phyloP scores from a whole-genome alignment of 306 rosid species.

The Nissolia schottii region DNA sequence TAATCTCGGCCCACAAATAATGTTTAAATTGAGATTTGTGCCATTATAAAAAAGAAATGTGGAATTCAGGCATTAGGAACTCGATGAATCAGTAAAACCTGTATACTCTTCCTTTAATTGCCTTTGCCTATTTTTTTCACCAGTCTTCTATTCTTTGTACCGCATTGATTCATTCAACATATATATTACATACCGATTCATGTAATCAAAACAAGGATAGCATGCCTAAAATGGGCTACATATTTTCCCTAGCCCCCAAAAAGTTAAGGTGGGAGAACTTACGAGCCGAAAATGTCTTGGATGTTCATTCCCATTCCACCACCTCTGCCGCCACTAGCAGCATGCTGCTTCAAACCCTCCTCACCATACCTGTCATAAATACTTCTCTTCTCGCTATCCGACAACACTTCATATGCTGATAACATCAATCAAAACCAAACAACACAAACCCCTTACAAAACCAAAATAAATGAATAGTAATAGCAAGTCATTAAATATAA shows the following conservation, averaged over 20 bases:
- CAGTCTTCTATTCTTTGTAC: neutral
- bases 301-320: constrained; percentile 93
- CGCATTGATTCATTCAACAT: neutral
- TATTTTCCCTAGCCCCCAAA: neutral
- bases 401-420: constrained; percentile 82
- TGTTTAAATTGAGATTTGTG: neutral
- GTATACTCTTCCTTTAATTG: neutral
- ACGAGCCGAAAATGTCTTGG: constrained; percentile 84
- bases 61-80: neutral
- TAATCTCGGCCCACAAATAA: neutral
- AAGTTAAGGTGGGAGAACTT: constrained; percentile 28
- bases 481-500: neutral
- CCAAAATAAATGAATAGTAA: neutral
- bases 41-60: neutral
- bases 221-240: neutral
- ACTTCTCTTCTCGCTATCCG: constrained; percentile 78
- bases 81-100: neutral
- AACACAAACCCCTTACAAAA: neutral
- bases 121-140: neutral
- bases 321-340: constrained; percentile 84
- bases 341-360: constrained; percentile 97
- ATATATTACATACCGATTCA: neutral
- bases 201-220: neutral
- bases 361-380: constrained; percentile 89
- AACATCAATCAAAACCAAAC: constrained; percentile 18